Evolutionary conservation across 768 basidiomycete genomes (phyloP).

Genomic region (Hirschioporus abietinus): DNA sequence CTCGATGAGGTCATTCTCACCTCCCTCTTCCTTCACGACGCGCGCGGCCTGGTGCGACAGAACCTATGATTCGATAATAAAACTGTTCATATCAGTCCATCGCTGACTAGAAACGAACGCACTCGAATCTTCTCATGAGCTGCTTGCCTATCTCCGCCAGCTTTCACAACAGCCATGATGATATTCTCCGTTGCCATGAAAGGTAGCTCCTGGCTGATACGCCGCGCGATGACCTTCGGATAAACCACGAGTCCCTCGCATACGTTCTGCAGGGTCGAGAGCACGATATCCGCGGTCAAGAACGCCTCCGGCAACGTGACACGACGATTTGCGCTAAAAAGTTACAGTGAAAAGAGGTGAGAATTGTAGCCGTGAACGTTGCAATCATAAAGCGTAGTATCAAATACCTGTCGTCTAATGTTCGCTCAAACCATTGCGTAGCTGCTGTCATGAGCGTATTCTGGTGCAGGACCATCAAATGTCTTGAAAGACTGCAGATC

Average conservation of each 20-base stretch:
- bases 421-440: conserved; percentile 98
- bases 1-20: conserved; percentile 93
- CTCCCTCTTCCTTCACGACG: conserved; percentile 91
- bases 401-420: conserved; percentile 84
- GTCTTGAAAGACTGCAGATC: conserved; percentile 92
- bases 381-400: not conserved
- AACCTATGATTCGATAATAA: conserved; percentile 42
- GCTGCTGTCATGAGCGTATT: conserved; percentile 93
- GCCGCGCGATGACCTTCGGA: conserved; percentile 88
- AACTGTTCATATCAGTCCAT: conserved; percentile 5
- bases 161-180: conserved; percentile 98
- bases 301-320: conserved; percentile 97
- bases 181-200: conserved; percentile 99
- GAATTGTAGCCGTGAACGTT: not conserved
- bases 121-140: conserved; percentile 95
- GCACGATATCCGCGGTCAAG: conserved; percentile 92
- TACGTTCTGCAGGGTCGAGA: conserved; percentile 94
- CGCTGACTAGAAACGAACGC: conserved; percentile 19
- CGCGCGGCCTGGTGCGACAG: conserved; percentile 91
- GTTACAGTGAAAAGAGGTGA: not conserved
- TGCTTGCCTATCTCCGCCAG: conserved; percentile 92
- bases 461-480: conserved; percentile 93
- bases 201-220: conserved; percentile 91
- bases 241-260: conserved; percentile 99
- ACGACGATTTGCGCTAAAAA: conserved; percentile 83